Percentiles rank a stretch among this genome's conserved stretches.
Evolutionary conservation across 176 grass and related monocot genomes (phyloP).

Genomic region (Phragmites australis): DNA sequence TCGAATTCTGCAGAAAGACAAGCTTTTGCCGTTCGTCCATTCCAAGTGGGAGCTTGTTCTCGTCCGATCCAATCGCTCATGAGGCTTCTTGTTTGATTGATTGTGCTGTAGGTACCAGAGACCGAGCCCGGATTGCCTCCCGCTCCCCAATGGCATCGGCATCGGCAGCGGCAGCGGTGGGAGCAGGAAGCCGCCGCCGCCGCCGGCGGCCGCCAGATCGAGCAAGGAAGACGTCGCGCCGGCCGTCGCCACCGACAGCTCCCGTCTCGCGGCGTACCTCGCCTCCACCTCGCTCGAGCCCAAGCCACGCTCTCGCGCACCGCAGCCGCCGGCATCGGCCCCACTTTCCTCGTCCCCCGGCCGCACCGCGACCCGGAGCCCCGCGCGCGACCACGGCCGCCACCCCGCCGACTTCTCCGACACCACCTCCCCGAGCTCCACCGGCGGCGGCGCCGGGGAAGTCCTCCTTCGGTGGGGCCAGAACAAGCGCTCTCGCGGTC

Average conservation of each 20-base stretch:
- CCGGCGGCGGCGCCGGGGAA: conserved; percentile 22
- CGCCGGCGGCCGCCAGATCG: conserved; percentile 24
- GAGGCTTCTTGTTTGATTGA: neutral
- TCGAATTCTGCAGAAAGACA: conserved; percentile 3
- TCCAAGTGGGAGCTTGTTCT: conserved; percentile 31
- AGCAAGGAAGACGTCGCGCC: conserved; percentile 37
- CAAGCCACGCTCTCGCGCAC: conserved; percentile 35
- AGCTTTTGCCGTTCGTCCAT: neutral
- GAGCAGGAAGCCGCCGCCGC: conserved; percentile 29
- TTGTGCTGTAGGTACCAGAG: conserved; percentile 58
- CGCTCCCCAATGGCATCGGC: conserved; percentile 43
- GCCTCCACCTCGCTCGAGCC: conserved; percentile 25
- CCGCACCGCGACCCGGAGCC: neutral
- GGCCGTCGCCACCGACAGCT: conserved; percentile 29
- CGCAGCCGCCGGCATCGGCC: neutral
- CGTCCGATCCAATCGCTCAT: conserved; percentile 31
- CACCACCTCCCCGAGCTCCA: neutral
- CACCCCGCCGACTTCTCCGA: conserved; percentile 15
- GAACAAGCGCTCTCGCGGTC: conserved; percentile 66
- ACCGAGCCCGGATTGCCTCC: conserved; percentile 54
- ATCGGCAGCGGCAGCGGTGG: conserved; percentile 1
- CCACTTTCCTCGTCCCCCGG: conserved; percentile 16
- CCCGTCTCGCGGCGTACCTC: conserved; percentile 29
- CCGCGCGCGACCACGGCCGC: conserved; percentile 15
- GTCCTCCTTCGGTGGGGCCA: conserved; percentile 73